Conservation (phyloP, 169 alveolate species). For the Amoebophrya sp. region DNA sequence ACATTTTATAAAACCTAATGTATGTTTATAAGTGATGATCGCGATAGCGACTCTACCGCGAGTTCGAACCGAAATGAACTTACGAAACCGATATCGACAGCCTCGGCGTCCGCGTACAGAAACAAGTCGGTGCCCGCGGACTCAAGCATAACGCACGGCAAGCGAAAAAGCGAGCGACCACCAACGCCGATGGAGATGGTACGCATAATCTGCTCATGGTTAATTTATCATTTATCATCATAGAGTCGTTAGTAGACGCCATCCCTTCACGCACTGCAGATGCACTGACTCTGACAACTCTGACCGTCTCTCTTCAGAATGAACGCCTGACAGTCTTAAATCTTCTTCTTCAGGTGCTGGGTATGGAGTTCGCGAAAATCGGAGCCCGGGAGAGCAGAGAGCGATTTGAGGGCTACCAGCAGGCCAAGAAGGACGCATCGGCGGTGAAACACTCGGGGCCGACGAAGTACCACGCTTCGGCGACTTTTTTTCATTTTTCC, state of each 20-base stretch:
- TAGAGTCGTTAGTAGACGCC: too few species aligned
- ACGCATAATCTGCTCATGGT: too few species aligned
- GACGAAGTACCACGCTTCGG: slow-evolving; percentile 1
- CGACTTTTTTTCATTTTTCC: too few species aligned
- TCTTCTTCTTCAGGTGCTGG: neutral
- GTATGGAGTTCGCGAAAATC: neutral
- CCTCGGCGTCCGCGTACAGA: neutral
- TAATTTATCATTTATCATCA: too few species aligned
- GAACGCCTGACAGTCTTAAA: too few species aligned
- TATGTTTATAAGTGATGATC: too few species aligned
- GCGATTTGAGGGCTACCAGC: neutral
- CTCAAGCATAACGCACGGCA: neutral
- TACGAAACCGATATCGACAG: neutral
- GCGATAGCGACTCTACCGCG: too few species aligned
- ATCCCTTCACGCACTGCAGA: too few species aligned
- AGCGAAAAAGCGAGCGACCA: neutral
- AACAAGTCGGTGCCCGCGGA: neutral
- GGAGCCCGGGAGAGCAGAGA: neutral
- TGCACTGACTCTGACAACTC: too few species aligned
- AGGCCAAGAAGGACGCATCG: neutral
- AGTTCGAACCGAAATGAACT: neutral
- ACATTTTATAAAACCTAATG: too few species aligned
- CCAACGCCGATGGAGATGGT: slow-evolving; percentile 1
- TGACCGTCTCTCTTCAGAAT: too few species aligned
- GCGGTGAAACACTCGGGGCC: neutral